These are phyloP conservation scores for Blastobotrys robertii DNA, from an alignment of 805 yeast species.

Conservation along the genomic window DNA sequence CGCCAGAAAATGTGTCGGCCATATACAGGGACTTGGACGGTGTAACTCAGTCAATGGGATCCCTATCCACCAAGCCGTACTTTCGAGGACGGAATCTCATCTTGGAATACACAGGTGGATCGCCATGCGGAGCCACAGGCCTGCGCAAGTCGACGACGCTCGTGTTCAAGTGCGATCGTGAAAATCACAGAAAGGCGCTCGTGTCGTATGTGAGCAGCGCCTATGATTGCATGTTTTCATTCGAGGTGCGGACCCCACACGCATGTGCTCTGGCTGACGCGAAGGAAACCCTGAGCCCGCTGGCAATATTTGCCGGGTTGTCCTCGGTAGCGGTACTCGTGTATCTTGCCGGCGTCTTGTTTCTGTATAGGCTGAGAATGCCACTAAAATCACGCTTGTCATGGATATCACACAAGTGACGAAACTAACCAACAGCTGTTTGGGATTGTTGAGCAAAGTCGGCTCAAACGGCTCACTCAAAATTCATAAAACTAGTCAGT, in stretches of 20 bases:
- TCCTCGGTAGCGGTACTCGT: conserved; percentile 30
- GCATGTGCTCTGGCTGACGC: conserved; percentile 78
- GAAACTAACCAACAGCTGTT: not conserved
- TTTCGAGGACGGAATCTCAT: conserved; percentile 66
- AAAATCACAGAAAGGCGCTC: conserved; percentile 47
- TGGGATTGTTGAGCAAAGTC: not conserved
- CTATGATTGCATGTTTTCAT: conserved; percentile 72
- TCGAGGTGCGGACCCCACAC: conserved; percentile 74
- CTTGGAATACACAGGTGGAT: conserved; percentile 62
- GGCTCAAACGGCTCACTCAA: not conserved
- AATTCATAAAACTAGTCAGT: conserved; percentile 10
- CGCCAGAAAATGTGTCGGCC: conserved; percentile 41
- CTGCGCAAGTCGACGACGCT: conserved; percentile 53
- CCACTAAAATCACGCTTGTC: not conserved
- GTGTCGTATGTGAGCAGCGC: conserved; percentile 60
- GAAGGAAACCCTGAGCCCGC: conserved; percentile 39
- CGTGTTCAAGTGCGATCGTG: conserved; percentile 72
- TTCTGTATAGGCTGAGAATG: conserved; percentile 1
- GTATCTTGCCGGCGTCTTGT: conserved; percentile 19
- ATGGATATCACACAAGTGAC: not conserved
- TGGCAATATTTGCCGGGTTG: conserved; percentile 58
- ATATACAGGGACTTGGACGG: conserved; percentile 41
- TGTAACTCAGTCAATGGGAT: conserved; percentile 46
- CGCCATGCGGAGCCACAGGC: conserved; percentile 28
- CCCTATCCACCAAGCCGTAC: conserved; percentile 42